These are phyloP conservation scores for Spizellomyces punctatus DNA, from an alignment of 192 early-diverging fungal species.

Conservation along the genomic window DNA sequence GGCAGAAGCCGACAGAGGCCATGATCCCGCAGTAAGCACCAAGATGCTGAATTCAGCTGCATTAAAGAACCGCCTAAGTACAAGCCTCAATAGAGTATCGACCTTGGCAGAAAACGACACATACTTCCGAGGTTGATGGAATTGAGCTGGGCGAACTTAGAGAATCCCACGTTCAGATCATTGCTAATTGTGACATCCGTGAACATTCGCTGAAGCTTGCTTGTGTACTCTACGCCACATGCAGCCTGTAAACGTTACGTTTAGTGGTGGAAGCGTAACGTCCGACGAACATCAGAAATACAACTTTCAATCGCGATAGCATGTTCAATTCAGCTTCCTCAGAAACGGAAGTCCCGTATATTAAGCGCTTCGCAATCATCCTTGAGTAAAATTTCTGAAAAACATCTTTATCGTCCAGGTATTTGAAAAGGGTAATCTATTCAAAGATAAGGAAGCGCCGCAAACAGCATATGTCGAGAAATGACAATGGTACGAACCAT, in stretches of 20 bases:
- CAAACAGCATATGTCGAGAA: too few relatives aligned
- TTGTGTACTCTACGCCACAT: conserved; percentile 86
- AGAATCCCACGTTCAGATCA: conserved; percentile 59
- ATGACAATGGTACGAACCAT: conserved; percentile 45
- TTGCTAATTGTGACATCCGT: conserved; percentile 79
- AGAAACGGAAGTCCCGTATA: conserved; percentile 69
- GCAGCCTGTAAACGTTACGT: conserved; percentile 45
- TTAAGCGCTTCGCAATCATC: conserved; percentile 78
- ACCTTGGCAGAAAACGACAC: not conserved
- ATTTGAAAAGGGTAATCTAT: conserved; percentile 77
- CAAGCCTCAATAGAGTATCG: too few relatives aligned
- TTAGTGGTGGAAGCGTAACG: not conserved
- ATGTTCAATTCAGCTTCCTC: conserved; percentile 81
- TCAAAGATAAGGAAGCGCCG: not conserved
- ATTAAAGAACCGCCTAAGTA: not conserved
- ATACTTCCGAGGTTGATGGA: conserved; percentile 54
- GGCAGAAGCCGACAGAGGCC: conserved; percentile 64
- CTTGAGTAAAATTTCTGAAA: conserved; percentile 91
- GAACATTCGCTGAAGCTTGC: conserved; percentile 85
- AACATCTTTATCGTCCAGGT: conserved; percentile 88
- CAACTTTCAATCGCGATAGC: conserved; percentile 78
- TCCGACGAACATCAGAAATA: not conserved
- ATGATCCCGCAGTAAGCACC: conserved; percentile 80
- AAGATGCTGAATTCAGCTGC: conserved; percentile 71
- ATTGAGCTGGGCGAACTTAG: conserved; percentile 48